Percentiles rank a stretch among this genome's conserved stretches.
Evolutionary conservation across 306 rosid genomes (phyloP).

Genomic region (Glycine latifolia): DNA sequence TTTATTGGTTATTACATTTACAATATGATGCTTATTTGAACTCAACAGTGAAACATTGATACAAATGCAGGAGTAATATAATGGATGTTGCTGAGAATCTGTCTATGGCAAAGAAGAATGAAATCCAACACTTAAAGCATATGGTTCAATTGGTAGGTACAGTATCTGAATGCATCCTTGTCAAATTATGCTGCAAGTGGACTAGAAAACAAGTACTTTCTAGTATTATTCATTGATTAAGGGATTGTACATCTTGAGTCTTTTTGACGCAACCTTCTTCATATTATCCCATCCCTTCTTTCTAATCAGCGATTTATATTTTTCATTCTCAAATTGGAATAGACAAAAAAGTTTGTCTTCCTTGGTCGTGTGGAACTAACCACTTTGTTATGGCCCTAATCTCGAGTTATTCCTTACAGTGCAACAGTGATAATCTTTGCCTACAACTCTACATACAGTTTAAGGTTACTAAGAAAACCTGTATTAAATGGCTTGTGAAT

Average conservation of each 20-base stretch:
- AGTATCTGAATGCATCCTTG: slow-evolving; percentile 7
- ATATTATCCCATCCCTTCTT: neutral
- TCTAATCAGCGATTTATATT: neutral
- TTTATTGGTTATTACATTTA: slow-evolving; percentile 19
- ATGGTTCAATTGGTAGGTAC: slow-evolving; percentile 70
- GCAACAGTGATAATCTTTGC: neutral
- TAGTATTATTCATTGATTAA: slow-evolving; percentile 4
- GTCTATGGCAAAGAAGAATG: slow-evolving; percentile 62
- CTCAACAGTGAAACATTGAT: slow-evolving; percentile 25
- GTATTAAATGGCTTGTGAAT: neutral
- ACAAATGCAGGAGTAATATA: slow-evolving; percentile 74
- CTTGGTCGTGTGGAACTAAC: slow-evolving; percentile 48
- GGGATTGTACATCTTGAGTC: slow-evolving; percentile 7
- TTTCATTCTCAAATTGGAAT: slow-evolving; percentile 12
- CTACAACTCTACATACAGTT: neutral
- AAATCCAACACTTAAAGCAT: slow-evolving; percentile 68
- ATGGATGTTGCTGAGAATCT: slow-evolving; percentile 64
- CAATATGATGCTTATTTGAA: slow-evolving; percentile 36
- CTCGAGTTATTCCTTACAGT: neutral
- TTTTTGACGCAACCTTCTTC: slow-evolving; percentile 25
- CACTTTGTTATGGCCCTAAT: neutral
- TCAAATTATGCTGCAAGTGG: slow-evolving; percentile 33
- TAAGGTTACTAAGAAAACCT: neutral
- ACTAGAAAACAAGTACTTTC: slow-evolving; percentile 22
- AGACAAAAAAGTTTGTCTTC: slow-evolving; percentile 16